Conservation (phyloP, 805 yeast species). For the Barnettozyma vustinii region DNA sequence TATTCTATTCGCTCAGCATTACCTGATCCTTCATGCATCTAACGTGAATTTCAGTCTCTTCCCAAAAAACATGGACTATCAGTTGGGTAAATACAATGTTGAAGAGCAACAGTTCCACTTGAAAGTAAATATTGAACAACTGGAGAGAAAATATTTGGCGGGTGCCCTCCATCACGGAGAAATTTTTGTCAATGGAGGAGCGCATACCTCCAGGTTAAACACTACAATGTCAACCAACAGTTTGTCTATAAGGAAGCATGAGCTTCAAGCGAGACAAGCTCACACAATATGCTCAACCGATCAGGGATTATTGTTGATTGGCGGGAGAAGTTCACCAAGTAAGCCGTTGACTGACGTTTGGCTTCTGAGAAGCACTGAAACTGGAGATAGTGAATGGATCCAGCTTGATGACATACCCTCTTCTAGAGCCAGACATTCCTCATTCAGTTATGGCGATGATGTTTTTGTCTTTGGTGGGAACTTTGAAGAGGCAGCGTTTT, state of each 20-base stretch:
- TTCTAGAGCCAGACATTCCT: constrained; percentile 47
- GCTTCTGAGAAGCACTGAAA: constrained; percentile 23
- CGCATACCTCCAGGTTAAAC: constrained; percentile 26
- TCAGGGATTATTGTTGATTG: constrained; percentile 39
- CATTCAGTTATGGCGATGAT: constrained; percentile 27
- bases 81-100: neutral
- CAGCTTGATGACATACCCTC: constrained; percentile 33
- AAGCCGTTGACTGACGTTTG: constrained; percentile 39
- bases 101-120: neutral
- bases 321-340: constrained; percentile 67
- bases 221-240: constrained; percentile 6
- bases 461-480: constrained; percentile 52
- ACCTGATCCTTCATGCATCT: constrained; percentile 61
- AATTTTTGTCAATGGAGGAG: constrained; percentile 32
- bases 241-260: constrained; percentile 11
- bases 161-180: constrained; percentile 8
- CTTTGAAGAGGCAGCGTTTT: constrained; percentile 17
- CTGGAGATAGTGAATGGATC: constrained; percentile 34
- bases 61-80: neutral
- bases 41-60: constrained; percentile 24
- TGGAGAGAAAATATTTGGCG: constrained; percentile 15
- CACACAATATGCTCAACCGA: constrained; percentile 41
- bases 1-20: constrained; percentile 69
- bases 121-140: constrained; percentile 3
- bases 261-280: constrained; percentile 43